Evolutionary conservation across 306 rosid species (phyloP).

Genomic region (Aeschynomene evenia): DNA sequence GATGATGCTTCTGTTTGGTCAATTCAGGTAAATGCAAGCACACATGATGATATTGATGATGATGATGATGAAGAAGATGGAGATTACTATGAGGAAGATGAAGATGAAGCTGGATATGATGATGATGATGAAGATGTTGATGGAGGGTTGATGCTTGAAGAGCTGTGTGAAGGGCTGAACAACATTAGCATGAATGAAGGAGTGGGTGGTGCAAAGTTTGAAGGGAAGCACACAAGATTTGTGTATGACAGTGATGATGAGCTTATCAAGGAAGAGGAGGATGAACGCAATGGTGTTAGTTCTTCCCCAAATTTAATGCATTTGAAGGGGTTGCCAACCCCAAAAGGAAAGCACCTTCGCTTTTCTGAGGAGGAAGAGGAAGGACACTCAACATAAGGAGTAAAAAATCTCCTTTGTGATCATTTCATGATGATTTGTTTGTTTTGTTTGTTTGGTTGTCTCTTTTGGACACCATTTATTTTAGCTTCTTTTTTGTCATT

Average conservation of each 20-base stretch:
- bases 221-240: conserved; percentile 79
- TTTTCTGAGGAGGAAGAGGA: conserved; percentile 58
- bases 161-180: conserved; percentile 66
- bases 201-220: conserved; percentile 40
- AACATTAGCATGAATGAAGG: conserved; percentile 61
- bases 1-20: conserved; percentile 88
- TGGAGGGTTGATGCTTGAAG: conserved; percentile 46
- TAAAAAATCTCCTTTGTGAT: conserved; percentile 27
- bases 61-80: conserved; percentile 43
- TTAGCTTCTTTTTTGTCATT: background rate
- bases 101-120: conserved; percentile 34
- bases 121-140: conserved; percentile 34
- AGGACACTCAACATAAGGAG: background rate
- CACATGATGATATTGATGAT: conserved; percentile 54
- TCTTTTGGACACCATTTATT: conserved; percentile 20
- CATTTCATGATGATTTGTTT: background rate
- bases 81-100: conserved; percentile 45
- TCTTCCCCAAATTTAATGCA: conserved; percentile 41
- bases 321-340: conserved; percentile 83
- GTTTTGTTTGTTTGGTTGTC: conserved; percentile 26
- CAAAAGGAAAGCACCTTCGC: conserved; percentile 84
- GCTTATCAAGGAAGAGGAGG: conserved; percentile 50
- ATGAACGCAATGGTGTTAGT: background rate
- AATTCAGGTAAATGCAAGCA: conserved; percentile 78
- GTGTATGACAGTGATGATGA: conserved; percentile 84